These are phyloP conservation scores for Didymosphaeria variabile DNA, from an alignment of 2,329 filamentous ascomycete species.

Conservation along the genomic window DNA sequence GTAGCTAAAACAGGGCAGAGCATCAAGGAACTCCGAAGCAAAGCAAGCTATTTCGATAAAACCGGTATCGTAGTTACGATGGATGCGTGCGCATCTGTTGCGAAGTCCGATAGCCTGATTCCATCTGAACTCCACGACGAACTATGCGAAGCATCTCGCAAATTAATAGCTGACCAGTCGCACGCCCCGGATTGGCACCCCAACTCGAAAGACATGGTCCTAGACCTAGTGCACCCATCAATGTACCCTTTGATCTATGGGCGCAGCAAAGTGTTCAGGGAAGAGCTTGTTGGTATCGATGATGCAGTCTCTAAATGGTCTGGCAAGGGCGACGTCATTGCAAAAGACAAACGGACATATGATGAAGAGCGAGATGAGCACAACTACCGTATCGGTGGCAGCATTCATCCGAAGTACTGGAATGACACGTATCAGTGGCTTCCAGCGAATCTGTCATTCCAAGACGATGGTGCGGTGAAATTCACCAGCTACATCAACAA, in stretches of 20 bases:
- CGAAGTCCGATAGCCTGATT: constrained; percentile 60
- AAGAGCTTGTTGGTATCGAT: constrained; percentile 22
- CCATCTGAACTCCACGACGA: constrained; percentile 30
- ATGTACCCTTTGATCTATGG: constrained; percentile 69
- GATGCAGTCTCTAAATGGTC: constrained; percentile 18
- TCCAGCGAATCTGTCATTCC: constrained; percentile 58
- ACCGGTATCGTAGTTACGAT: constrained; percentile 22
- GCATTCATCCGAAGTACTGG: constrained; percentile 15
- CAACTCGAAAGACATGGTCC: constrained; percentile 58
- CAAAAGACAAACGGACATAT: neutral
- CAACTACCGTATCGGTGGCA: neutral
- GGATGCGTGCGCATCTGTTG: constrained; percentile 26
- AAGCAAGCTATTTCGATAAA: constrained; percentile 55
- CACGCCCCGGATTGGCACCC: constrained; percentile 66
- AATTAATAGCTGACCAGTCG: constrained; percentile 46
- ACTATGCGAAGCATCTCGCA: constrained; percentile 58
- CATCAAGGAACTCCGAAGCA: constrained; percentile 58
- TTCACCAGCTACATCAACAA: constrained; percentile 63
- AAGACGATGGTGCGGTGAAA: constrained; percentile 40
- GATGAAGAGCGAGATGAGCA: neutral
- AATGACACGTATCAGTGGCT: constrained; percentile 58
- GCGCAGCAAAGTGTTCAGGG: constrained; percentile 21
- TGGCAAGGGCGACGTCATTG: constrained; percentile 6
- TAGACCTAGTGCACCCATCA: constrained; percentile 69
- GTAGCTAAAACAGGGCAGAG: constrained; percentile 13